phyloP scores from a whole-genome alignment of 371 early-diverging fungal genomes.

The Rhizomucor pusillus region DNA sequence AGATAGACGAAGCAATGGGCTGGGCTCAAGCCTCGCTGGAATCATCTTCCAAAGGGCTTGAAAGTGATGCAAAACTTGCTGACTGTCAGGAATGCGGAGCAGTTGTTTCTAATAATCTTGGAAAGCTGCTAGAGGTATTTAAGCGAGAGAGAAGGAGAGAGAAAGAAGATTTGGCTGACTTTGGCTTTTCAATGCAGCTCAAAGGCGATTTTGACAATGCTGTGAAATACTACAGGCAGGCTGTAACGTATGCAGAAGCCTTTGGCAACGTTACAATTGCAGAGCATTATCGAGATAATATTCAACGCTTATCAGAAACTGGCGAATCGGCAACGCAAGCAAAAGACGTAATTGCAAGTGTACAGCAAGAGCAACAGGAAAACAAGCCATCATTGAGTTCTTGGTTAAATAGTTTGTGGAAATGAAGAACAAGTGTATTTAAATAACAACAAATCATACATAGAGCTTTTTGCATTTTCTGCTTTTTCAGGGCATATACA shows the following conservation, averaged over 20 bases:
- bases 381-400: conserved; percentile 5
- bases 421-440: conserved; percentile 13
- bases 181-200: conserved; percentile 12
- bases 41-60: conserved; percentile 14
- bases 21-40: conserved; percentile 54
- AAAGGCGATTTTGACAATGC: conserved; percentile 41
- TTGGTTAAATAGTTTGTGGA: conserved; percentile 9
- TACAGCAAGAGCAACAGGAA: conserved; percentile 3
- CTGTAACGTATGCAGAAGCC: conserved; percentile 28
- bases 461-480: neutral
- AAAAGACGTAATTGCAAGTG: conserved; percentile 4
- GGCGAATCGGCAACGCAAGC: conserved; percentile 4
- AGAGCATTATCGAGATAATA: conserved; percentile 26
- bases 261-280: conserved; percentile 27
- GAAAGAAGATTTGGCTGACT: too few species aligned
- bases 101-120: conserved; percentile 47
- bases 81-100: conserved; percentile 55
- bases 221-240: conserved; percentile 38
- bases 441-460: neutral
- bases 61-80: conserved; percentile 7
- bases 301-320: conserved; percentile 19
- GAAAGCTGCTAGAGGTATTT: conserved; percentile 40
- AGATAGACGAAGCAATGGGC: conserved; percentile 47
- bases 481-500: neutral
- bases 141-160: too few species aligned